These are phyloP conservation scores for Kuraishia ogatae DNA, from an alignment of 805 yeast genomes.

Conservation along the genomic window DNA sequence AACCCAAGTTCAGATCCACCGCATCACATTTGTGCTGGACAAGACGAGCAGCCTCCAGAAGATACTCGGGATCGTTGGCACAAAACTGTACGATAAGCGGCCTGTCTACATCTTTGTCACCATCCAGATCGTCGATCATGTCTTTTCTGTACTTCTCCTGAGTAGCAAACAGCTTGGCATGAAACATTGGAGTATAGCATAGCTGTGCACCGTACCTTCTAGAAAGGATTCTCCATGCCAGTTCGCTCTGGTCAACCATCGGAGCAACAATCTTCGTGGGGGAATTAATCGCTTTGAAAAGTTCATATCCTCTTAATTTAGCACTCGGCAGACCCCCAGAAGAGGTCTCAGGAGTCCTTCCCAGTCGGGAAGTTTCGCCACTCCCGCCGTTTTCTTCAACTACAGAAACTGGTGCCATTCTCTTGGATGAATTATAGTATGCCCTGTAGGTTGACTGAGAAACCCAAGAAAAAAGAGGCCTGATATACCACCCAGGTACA, in stretches of 20 bases:
- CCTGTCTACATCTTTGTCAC: constrained; percentile 58
- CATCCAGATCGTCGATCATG: constrained; percentile 70
- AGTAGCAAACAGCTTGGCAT: constrained; percentile 83
- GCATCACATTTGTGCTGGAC: constrained; percentile 90
- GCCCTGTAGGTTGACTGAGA: not conserved
- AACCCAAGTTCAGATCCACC: constrained; percentile 90
- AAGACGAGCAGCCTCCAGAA: constrained; percentile 70
- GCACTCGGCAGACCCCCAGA: constrained; percentile 2
- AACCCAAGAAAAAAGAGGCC: not conserved
- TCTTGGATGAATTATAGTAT: not conserved
- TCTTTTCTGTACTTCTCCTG: constrained; percentile 71
- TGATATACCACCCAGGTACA: not conserved
- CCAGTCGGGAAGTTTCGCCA: not conserved
- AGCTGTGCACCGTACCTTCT: constrained; percentile 87
- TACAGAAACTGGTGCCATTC: not conserved
- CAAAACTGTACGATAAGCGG: constrained; percentile 94
- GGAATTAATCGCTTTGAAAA: constrained; percentile 58
- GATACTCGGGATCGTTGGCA: constrained; percentile 86
- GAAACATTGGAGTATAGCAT: constrained; percentile 96
- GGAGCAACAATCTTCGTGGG: constrained; percentile 93
- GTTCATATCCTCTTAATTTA: constrained; percentile 50
- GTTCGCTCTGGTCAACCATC: constrained; percentile 95
- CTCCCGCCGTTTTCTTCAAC: not conserved
- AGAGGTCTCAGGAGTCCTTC: not conserved
- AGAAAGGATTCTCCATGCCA: constrained; percentile 89